Percentiles rank a stretch among this genome's conserved stretches.
Conservation (phyloP, 305 asterid genomes). For the Solanum chacoense region DNA sequence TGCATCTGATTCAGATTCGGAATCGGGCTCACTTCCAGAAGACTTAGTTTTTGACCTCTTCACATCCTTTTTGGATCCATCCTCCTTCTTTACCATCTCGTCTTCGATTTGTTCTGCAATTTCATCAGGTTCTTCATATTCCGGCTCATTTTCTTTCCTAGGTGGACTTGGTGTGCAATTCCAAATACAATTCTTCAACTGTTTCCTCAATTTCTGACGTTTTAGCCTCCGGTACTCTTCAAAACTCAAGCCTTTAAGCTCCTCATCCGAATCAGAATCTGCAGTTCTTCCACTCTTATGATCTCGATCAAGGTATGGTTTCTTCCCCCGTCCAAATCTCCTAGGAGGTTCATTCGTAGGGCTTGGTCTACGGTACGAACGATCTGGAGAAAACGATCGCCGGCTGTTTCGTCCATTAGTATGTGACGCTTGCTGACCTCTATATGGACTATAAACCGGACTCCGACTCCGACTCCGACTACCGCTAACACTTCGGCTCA, state of each 20-base stretch:
- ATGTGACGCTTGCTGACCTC: background rate
- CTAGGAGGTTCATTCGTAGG: conserved; percentile 25
- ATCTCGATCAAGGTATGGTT: conserved; percentile 59
- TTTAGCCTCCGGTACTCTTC: conserved; percentile 77
- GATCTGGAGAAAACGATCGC: conserved; percentile 63
- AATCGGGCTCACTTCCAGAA: background rate
- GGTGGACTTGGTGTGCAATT: conserved; percentile 92
- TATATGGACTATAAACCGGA: conserved; percentile 16
- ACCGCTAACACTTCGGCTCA: conserved; percentile 31
- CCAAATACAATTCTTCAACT: conserved; percentile 47
- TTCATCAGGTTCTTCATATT: conserved; percentile 12
- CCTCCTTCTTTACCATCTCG: conserved; percentile 19
- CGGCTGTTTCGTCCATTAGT: conserved; percentile 3
- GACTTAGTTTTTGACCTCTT: conserved; percentile 1
- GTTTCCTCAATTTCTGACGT: conserved; percentile 73
- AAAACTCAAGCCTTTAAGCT: conserved; percentile 52
- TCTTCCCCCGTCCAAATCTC: conserved; percentile 18
- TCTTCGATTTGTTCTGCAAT: conserved; percentile 31
- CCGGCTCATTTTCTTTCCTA: conserved; percentile 47
- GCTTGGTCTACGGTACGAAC: conserved; percentile 20
- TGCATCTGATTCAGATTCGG: conserved; percentile 9
- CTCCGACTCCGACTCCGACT: conserved; percentile 45
- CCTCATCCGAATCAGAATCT: conserved; percentile 77
- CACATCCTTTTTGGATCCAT: conserved; percentile 5
- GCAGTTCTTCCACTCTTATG: conserved; percentile 8